Conservation (phyloP, 306 rosid species). For the Castanospermum australe region DNA sequence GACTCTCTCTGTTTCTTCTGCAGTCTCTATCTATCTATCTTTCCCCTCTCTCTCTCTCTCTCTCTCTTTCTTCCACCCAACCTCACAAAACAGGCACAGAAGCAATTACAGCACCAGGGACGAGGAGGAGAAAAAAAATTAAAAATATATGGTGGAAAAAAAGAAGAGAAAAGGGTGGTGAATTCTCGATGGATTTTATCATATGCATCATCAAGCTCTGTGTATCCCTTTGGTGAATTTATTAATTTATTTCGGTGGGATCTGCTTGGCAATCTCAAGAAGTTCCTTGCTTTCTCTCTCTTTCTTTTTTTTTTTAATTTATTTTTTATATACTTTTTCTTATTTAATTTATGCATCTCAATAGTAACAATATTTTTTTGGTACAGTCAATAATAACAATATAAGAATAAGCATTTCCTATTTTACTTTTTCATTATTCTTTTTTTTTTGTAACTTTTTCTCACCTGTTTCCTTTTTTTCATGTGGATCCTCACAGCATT, state of each 20-base stretch:
- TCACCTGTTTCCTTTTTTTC: conserved; percentile 29
- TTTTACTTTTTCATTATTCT: background rate
- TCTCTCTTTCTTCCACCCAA: background rate
- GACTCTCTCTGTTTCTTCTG: conserved; percentile 28
- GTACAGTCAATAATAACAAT: too few species aligned
- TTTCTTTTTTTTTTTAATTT: background rate
- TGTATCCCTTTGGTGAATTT: conserved; percentile 60
- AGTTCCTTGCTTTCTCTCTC: conserved; percentile 1
- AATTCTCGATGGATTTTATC: conserved; percentile 71
- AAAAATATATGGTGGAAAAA: conserved; percentile 17
- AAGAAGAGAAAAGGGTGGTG: conserved; percentile 47
- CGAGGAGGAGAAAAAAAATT: conserved; percentile 19
- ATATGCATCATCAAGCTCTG: too few species aligned
- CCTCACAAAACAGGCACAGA: conserved; percentile 24
- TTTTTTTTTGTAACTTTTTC: too few species aligned
- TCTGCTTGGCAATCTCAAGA: conserved; percentile 77
- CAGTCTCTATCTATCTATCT: background rate
- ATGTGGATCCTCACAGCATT: conserved; percentile 44
- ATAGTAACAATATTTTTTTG: conserved; percentile 13
- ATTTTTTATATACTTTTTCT: background rate
- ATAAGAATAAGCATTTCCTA: background rate
- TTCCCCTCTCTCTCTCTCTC: background rate
- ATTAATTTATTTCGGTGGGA: conserved; percentile 78
- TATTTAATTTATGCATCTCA: background rate
- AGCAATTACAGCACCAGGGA: conserved; percentile 53